These are phyloP conservation scores for Umbilicus rupestris DNA, from an alignment of 164 flowering plant species.

Conservation along the genomic window DNA sequence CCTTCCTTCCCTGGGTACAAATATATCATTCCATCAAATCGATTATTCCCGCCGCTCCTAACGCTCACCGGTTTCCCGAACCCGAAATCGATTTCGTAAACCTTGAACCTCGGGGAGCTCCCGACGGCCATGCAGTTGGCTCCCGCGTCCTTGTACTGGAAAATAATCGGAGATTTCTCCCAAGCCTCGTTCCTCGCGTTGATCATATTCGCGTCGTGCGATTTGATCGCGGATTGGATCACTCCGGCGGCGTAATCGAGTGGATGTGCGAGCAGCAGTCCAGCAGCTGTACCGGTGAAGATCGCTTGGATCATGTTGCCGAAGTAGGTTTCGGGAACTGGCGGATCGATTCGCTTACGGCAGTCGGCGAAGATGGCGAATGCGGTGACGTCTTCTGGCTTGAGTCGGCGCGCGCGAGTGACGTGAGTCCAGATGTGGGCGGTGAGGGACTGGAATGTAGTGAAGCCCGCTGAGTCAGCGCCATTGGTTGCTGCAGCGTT, in stretches of 20 bases:
- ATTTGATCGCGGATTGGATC: conserved; percentile 43
- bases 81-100: conserved; percentile 87
- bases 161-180: conserved; percentile 65
- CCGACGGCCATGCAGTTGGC: conserved; percentile 83
- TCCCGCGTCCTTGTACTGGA: conserved; percentile 80
- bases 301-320: conserved; percentile 93
- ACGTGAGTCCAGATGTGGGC: conserved; percentile 77
- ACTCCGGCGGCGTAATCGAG: conserved; percentile 38
- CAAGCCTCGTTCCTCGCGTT: conserved; percentile 49
- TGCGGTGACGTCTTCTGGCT: conserved; percentile 67
- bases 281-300: conserved; percentile 66
- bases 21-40: conserved; percentile 95
- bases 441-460: conserved; percentile 72
- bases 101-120: conserved; percentile 87
- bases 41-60: conserved; percentile 72
- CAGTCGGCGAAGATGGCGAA: conserved; percentile 83
- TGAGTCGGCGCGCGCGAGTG: conserved; percentile 56
- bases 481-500: conserved; percentile 21
- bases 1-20: conserved; percentile 67
- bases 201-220: conserved; percentile 61
- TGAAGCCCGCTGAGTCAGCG: conserved; percentile 46
- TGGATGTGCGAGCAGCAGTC: conserved; percentile 38
- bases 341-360: conserved; percentile 71
- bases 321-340: conserved; percentile 76
- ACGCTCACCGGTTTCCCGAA: conserved; percentile 71